Conservation (phyloP, 2,329 filamentous ascomycete genomes). For the Fusarium papillatum region DNA sequence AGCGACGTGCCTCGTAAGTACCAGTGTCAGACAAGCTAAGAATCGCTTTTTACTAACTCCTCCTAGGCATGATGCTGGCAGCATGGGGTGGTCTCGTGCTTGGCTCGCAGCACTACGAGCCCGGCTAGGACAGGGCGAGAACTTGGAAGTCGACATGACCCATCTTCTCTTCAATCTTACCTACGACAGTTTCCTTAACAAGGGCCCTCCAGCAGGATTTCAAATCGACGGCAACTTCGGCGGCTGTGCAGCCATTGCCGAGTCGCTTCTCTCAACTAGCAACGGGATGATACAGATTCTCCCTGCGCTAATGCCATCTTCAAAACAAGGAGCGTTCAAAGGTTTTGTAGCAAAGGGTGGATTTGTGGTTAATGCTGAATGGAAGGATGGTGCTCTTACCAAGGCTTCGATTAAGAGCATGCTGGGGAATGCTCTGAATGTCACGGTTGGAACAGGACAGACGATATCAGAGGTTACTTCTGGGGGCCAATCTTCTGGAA, state of each 20-base stretch:
- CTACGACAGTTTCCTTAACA: conserved; percentile 2
- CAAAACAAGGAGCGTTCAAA: not conserved
- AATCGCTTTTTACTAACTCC: not conserved
- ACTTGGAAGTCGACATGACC: conserved; percentile 1
- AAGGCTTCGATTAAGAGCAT: not conserved
- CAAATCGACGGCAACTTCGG: conserved; percentile 7
- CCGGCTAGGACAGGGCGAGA: not conserved
- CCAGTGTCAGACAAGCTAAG: not conserved
- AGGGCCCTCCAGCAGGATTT: conserved; percentile 4
- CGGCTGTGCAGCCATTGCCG: conserved; percentile 6
- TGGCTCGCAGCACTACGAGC: conserved; percentile 2
- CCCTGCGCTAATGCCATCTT: conserved; percentile 5
- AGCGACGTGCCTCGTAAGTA: conserved; percentile 2
- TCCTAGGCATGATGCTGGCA: not conserved
- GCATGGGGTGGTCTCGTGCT: not conserved
- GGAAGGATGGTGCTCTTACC: not conserved
- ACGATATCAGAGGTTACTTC: not conserved
- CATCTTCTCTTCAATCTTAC: conserved; percentile 5
- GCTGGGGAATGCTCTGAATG: not conserved
- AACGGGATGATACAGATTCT: not conserved
- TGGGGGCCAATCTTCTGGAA: not conserved
- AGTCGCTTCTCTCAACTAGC: not conserved
- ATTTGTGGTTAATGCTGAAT: conserved; percentile 22
- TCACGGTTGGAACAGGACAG: not conserved
- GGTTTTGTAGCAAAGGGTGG: conserved; percentile 8